phyloP scores from a whole-genome alignment of 805 yeast genomes.

The Ogataea ganodermae region DNA sequence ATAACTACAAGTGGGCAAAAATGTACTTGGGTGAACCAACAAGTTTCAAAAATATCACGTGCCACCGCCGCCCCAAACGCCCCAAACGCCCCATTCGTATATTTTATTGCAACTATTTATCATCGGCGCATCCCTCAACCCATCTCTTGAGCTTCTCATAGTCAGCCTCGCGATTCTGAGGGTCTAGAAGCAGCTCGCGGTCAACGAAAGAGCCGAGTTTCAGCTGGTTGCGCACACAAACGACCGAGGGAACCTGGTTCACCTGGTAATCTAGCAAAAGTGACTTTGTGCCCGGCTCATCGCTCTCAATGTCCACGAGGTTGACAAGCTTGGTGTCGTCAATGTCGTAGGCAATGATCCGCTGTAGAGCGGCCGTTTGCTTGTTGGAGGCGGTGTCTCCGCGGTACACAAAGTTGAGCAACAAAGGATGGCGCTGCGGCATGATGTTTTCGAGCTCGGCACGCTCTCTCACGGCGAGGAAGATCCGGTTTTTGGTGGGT shows the following conservation, averaged over 20 bases:
- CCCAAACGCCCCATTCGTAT: no score
- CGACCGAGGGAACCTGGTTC: slow-evolving; percentile 60
- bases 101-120: slow-evolving; percentile 21
- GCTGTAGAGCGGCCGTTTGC: slow-evolving; percentile 61
- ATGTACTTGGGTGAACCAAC: no score
- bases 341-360: slow-evolving; percentile 50
- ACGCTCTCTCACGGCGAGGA: slow-evolving; percentile 54
- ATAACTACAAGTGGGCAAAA: no score
- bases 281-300: slow-evolving; percentile 62
- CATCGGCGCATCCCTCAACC: slow-evolving; percentile 45
- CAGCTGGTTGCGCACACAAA: slow-evolving; percentile 66
- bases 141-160: slow-evolving; percentile 45
- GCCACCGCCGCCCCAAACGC: no score
- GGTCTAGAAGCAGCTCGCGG: slow-evolving; percentile 31
- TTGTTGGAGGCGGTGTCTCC: slow-evolving; percentile 65
- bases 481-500: slow-evolving; percentile 41
- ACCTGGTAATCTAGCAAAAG: slow-evolving; percentile 57
- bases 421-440: slow-evolving; percentile 57
- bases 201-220: slow-evolving; percentile 46
- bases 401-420: slow-evolving; percentile 69
- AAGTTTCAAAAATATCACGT: no score
- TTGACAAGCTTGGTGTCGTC: slow-evolving; percentile 45
- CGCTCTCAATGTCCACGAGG: slow-evolving; percentile 72
- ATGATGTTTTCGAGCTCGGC: slow-evolving; percentile 60
- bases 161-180: slow-evolving; percentile 39